These are phyloP conservation scores for Penicillium roqueforti DNA, from an alignment of 495 filamentous ascomycete species.

Conservation along the genomic window DNA sequence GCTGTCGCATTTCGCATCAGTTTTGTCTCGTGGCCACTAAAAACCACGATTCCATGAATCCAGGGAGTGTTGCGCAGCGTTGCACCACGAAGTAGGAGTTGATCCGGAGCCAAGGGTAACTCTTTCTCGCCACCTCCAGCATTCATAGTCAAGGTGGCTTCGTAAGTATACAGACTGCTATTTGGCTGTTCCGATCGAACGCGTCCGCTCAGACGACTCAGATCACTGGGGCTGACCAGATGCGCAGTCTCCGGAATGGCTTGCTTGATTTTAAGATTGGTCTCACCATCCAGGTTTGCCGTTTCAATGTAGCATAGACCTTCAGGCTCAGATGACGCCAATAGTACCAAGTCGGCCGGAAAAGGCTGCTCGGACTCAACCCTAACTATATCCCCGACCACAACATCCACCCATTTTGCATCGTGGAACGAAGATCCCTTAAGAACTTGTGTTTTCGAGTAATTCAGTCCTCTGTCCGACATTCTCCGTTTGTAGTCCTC, in stretches of 20 bases:
- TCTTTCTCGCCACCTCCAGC: conserved; percentile 96
- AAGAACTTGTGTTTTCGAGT: conserved; percentile 79
- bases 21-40: conserved; percentile 98
- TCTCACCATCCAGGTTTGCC: conserved; percentile 96
- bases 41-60: conserved; percentile 95
- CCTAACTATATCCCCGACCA: conserved; percentile 89
- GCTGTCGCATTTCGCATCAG: conserved; percentile 98
- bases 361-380: conserved; percentile 97
- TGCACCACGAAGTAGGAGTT: conserved; percentile 86
- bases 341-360: conserved; percentile 85
- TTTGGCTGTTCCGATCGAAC: conserved; percentile 96
- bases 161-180: conserved; percentile 97
- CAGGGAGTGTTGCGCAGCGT: conserved; percentile 96
- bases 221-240: conserved; percentile 79
- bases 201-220: conserved; percentile 81
- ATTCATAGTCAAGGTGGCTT: conserved; percentile 91
- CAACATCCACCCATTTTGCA: conserved; percentile 87
- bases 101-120: conserved; percentile 72
- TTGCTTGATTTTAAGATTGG: conserved; percentile 99
- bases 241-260: conserved; percentile 89
- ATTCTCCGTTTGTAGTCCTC: conserved; percentile 90
- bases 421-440: conserved; percentile 81
- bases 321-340: conserved; percentile 95
- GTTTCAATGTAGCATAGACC: conserved; percentile 99
- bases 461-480: conserved; percentile 84